Evolutionary conservation across 202 grass and related monocot species (phyloP).

Genomic region (Setaria viridis): DNA sequence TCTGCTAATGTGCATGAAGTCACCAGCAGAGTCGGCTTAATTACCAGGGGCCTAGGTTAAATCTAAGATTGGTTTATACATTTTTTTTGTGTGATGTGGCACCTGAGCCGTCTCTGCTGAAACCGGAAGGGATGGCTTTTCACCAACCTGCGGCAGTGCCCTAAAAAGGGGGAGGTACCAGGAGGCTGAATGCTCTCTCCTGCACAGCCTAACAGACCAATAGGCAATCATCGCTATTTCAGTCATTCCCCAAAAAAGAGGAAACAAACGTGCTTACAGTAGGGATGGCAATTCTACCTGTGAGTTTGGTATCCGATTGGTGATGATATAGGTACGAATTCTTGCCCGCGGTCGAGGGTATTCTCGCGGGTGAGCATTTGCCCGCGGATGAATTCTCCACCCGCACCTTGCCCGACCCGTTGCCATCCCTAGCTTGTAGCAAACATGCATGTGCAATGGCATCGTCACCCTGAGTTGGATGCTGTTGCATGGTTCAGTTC

Average conservation of each 20-base stretch:
- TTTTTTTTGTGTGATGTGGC: neutral
- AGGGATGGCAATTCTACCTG: no score
- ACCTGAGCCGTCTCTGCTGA: slow-evolving; percentile 4
- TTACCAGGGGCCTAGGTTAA: neutral
- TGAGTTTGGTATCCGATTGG: no score
- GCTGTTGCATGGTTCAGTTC: neutral
- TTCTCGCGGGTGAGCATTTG: no score
- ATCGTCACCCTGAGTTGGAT: neutral
- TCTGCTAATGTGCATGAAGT: neutral
- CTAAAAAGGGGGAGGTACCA: neutral
- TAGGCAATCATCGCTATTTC: neutral
- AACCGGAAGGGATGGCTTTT: slow-evolving; percentile 33
- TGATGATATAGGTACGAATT: no score
- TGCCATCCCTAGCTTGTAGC: no score
- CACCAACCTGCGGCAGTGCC: neutral
- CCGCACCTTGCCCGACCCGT: no score
- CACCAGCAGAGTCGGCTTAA: neutral
- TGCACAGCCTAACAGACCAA: neutral
- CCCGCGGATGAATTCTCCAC: no score
- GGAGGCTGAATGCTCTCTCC: neutral
- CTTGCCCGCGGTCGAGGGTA: no score
- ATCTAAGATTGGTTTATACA: neutral
- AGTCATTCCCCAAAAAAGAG: neutral
- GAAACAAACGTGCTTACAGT: neutral
- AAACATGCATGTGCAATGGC: neutral